These are phyloP conservation scores for Picochlorum sp. DNA, from an alignment of 139 green algal species.

Conservation along the genomic window DNA sequence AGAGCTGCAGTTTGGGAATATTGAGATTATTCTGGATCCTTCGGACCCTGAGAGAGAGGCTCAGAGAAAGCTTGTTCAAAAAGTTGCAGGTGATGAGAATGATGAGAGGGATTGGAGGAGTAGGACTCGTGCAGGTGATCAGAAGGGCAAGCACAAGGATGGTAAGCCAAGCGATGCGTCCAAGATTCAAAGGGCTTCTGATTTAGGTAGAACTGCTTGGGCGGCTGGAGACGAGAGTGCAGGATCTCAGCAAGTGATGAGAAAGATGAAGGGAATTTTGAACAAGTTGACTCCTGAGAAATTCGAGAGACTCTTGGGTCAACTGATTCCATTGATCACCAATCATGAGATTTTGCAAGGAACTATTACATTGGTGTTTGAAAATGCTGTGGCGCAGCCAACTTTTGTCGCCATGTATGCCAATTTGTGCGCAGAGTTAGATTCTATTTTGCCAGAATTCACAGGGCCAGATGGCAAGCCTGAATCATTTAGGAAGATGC, in stretches of 20 bases:
- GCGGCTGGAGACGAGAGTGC: constrained; percentile 12
- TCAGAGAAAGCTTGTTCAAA: constrained; percentile 45
- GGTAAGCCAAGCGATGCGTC: constrained; percentile 9
- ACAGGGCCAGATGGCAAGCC: constrained; percentile 27
- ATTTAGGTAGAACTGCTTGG: constrained; percentile 65
- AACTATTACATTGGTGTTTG: constrained; percentile 91
- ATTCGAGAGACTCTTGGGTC: constrained; percentile 84
- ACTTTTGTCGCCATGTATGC: constrained; percentile 94
- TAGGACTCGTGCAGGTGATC: constrained; percentile 28
- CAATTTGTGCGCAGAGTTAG: constrained; percentile 43
- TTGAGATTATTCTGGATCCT: constrained; percentile 55
- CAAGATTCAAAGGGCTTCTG: constrained; percentile 60
- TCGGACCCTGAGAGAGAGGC: constrained; percentile 49
- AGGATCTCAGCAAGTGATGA: constrained; percentile 57
- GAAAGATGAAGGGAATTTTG: constrained; percentile 90
- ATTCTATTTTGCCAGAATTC: constrained; percentile 48
- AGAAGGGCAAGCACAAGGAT: neutral
- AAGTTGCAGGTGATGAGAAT: constrained; percentile 12
- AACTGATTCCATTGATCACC: constrained; percentile 74
- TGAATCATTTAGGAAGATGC: constrained; percentile 80
- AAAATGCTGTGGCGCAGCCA: constrained; percentile 93
- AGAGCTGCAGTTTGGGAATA: constrained; percentile 48
- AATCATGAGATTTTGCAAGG: constrained; percentile 47
- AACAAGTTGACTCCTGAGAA: constrained; percentile 99
- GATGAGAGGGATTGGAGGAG: constrained; percentile 35